Base-by-base conservation (phyloP, 2,329 filamentous ascomycete species). In the Mycosphaerella sp. region DNA sequence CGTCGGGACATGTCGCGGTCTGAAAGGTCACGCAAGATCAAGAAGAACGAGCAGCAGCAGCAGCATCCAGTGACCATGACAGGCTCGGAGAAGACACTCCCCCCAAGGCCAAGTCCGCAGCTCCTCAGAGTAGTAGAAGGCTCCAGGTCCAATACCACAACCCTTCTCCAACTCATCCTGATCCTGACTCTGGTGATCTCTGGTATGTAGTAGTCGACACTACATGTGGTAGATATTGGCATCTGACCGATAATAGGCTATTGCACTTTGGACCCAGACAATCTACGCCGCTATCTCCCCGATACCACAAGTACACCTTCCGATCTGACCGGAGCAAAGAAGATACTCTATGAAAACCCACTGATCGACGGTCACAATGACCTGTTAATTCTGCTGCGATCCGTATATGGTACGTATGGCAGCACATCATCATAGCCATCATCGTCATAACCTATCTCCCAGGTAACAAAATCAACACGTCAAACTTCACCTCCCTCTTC, bases 311-410 rank as follows among this genome's bases (percentile, higher is more conserved):
- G 25, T 6, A 6, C 45, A n/a, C 28, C 4, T n/a, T 34, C 57
- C 34, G 35, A 40, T 42, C 37, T 58, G n/a, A 53, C 56, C 12
- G 56, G 52, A 14, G 58, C 58, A 27, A 36, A 53, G 13, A 65
- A 60, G 52, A 55, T 66, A 2, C 54, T 66, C 14, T 41, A 50
- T 2, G 53, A 63, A 12, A 58, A 61, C 21, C 65, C 65, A 1
- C 55, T 67, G 6, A 65, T 67, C 18, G 90, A 96, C 69, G 90
- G 90, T 0, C 90, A 96, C 66, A 86, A 95, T 70, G 91, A 97
- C 66, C 77, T 97, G 43, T 79, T 91, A 17, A 84, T 93, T 35
- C 69, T 85, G 25, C 75, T 96, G 46, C 81, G 89, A 34, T 70
- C 61, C n/a, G n/a, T n/a, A n/a, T n/a, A n/a, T n/a, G n/a, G n/a